Conservation (phyloP, 1,139 yeast genomes). For the Suhomyces yuchorum region DNA sequence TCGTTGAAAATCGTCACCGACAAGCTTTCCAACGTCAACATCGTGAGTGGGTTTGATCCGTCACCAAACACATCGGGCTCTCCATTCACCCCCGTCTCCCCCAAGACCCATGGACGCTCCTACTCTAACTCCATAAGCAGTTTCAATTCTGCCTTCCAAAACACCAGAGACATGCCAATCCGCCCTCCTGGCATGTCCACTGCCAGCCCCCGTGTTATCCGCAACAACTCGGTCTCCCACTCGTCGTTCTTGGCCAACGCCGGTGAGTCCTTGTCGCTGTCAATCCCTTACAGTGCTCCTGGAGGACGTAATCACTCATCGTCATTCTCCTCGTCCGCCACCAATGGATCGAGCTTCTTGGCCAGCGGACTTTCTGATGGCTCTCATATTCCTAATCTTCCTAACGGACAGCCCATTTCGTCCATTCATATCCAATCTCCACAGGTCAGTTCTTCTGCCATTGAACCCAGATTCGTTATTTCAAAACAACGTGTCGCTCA, state of each 20-base stretch:
- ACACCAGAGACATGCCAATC: slow-evolving; percentile 25
- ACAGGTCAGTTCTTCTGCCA: slow-evolving; percentile 52
- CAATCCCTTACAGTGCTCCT: slow-evolving; percentile 76
- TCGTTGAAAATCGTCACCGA: slow-evolving; percentile 12
- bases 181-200: slow-evolving; percentile 29
- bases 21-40: slow-evolving; percentile 7
- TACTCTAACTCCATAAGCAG: slow-evolving; percentile 19
- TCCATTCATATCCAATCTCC: slow-evolving; percentile 73
- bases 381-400: slow-evolving; percentile 47
- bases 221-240: slow-evolving; percentile 49
- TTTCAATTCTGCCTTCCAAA: slow-evolving; percentile 16
- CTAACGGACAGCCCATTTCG: slow-evolving; percentile 56
- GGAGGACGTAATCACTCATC: slow-evolving; percentile 45
- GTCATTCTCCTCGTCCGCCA: slow-evolving; percentile 9
- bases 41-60: slow-evolving; percentile 20
- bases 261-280: slow-evolving; percentile 56
- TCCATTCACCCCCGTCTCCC: slow-evolving; percentile 21
- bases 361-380: slow-evolving; percentile 13
- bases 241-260: slow-evolving; percentile 39
- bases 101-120: slow-evolving; percentile 22
- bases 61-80: slow-evolving; percentile 12
- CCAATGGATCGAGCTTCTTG: slow-evolving; percentile 1
- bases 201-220: slow-evolving; percentile 43
- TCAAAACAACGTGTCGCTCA: slow-evolving; percentile 73
- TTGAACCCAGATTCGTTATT: slow-evolving; percentile 72